Conservation (phyloP, 2,329 filamentous ascomycete genomes). For the Penicillium freii region DNA sequence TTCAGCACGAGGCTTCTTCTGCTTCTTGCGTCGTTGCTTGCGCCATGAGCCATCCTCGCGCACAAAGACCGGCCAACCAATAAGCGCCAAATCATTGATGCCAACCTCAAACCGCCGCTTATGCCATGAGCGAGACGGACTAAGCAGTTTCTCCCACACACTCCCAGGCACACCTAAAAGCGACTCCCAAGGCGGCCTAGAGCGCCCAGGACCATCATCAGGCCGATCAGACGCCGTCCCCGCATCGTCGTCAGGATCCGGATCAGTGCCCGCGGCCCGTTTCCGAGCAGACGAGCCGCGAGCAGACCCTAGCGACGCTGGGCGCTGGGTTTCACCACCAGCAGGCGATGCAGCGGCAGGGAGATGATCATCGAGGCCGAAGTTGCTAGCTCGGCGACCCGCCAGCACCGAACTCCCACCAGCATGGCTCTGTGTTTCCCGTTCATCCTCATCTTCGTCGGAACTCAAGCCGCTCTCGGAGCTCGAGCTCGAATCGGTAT, state of each 20-base stretch:
- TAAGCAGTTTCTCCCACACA: conserved; percentile 76
- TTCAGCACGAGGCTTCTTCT: conserved; percentile 35
- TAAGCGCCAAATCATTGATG: conserved; percentile 73
- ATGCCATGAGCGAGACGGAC: conserved; percentile 71
- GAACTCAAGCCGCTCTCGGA: conserved; percentile 39
- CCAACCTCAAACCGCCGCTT: conserved; percentile 80
- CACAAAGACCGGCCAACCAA: conserved; percentile 81
- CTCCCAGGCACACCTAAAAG: conserved; percentile 72
- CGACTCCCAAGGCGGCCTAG: conserved; percentile 51
- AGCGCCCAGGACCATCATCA: conserved; percentile 25
- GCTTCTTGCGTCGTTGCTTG: conserved; percentile 57
- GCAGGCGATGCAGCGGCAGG: conserved; percentile 28
- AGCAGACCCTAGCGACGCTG: conserved; percentile 37
- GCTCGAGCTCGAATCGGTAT: conserved; percentile 42
- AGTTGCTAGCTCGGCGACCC: conserved; percentile 33
- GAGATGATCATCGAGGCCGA: conserved; percentile 34
- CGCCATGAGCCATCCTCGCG: conserved; percentile 74
- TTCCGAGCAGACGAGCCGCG: conserved; percentile 29
- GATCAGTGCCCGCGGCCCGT: conserved; percentile 31
- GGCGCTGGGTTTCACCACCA: conserved; percentile 30
- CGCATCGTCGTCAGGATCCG: conserved; percentile 35
- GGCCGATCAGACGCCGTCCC: conserved; percentile 30
- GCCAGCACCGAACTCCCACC: conserved; percentile 23
- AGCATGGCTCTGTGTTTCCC: conserved; percentile 19
- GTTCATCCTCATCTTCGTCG: conserved; percentile 42